Evolutionary conservation across 768 basidiomycete species (phyloP), one percentile per base, ranked within the genome.

Genomic region (Amanita thiersii): DNA sequence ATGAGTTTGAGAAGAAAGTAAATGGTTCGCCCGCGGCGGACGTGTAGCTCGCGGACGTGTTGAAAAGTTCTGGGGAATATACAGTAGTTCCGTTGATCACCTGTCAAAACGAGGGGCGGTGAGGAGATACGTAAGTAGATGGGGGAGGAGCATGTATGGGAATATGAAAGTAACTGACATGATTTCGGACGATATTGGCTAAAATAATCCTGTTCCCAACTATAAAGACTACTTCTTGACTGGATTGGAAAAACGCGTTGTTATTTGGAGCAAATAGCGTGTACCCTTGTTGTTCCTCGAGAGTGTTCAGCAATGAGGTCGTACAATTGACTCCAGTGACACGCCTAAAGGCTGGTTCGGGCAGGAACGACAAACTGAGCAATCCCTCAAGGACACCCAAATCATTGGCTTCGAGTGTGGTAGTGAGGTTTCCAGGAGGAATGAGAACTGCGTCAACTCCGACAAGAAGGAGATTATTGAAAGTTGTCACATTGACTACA

Each of bases 211-310:
- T 36, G 50, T 84, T 85, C 18, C 62, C 52, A 25, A 59, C 46
- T 42, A 69, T 46, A 25, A 60, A 40, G 21, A 63, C 29, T 37
- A 66, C 48, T 50, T 49, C 19, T 45, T 2, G 52, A 44, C 31
- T 64, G 55, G 21, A 62, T 57, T 0, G 55, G 28, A 52, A 52
- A 23, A 84, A 41, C 4, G 75, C 81, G 4, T 57, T 56, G 49
- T 80, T 65, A 44, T 60, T 69, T 5, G 86, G 85, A 3, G 77
- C 73, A 52, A 87, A 86, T 29, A 86, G 47, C 1, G 86, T 87
- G 46, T 80, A 65, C 2, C 83, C 86, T 18, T 47, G 56, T 1
- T 69, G 57, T 1, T 57, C 51, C 24, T 67, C 52, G 19, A 75
- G 57, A 38, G 56, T 33, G 40, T 66, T 46, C 24, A 43, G 25